Conservation (phyloP, 1,284 basidiomycete species). For the Cutaneotrichosporon spelunceum region DNA sequence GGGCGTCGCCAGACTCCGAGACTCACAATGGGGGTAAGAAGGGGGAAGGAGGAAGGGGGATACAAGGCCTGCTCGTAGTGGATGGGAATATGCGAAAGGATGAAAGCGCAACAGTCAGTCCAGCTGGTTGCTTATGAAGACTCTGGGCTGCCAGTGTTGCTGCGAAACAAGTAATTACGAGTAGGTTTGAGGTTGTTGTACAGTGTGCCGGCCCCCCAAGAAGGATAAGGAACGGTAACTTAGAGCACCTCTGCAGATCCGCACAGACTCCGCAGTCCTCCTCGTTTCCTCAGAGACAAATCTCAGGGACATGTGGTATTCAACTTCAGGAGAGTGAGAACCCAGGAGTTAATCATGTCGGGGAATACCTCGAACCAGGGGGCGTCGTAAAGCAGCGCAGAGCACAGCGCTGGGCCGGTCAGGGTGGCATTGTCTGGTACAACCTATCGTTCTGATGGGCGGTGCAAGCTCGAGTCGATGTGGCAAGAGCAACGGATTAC, state of each 20-base stretch:
- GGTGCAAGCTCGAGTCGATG: too few relatives aligned
- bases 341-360: not conserved
- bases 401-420: not conserved
- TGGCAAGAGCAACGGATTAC: too few relatives aligned
- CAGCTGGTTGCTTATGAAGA: not conserved
- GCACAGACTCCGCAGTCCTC: not conserved
- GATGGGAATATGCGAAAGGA: constrained; percentile 3
- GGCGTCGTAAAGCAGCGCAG: not conserved
- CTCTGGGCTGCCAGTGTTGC: not conserved
- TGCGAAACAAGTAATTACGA: not conserved
- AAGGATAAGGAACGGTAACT: not conserved
- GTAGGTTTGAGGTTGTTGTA: not conserved
- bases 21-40: not conserved
- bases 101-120: not conserved
- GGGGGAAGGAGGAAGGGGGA: not conserved
- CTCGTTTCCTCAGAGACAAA: too few relatives aligned
- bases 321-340: not conserved
- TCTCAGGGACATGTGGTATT: too few relatives aligned
- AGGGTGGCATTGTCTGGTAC: too few relatives aligned
- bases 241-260: too few relatives aligned
- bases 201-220: too few relatives aligned
- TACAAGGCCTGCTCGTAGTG: not conserved
- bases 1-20: not conserved
- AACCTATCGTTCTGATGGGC: too few relatives aligned
- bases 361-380: not conserved